These are phyloP conservation scores for Wallacemonas sp. DNA, from an alignment of 208 protist species.

Conservation along the genomic window DNA sequence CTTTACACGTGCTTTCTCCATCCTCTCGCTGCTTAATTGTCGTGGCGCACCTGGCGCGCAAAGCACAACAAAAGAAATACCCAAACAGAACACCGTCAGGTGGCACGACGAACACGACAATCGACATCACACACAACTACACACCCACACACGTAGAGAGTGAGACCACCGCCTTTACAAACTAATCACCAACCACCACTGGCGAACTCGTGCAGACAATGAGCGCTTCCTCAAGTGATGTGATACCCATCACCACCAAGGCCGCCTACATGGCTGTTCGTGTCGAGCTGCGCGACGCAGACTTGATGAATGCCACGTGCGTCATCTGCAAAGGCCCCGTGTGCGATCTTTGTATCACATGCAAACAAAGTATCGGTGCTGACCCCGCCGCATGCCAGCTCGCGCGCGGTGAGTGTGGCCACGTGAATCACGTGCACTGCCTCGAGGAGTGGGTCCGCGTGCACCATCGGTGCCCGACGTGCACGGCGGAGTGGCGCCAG, in stretches of 20 bases:
- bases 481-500: constrained; percentile 16
- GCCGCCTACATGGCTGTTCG: constrained; percentile 22
- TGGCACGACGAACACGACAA: no score
- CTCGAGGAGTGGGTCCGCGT: constrained; percentile 28
- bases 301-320: constrained; percentile 23
- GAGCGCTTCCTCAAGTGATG: neutral
- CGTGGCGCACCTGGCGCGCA: no score
- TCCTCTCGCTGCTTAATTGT: no score
- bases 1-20: no score
- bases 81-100: no score
- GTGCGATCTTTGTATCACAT: constrained; percentile 21
- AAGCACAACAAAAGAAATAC: no score
- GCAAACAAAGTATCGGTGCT: neutral
- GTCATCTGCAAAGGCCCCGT: constrained; percentile 24
- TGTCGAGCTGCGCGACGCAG: constrained; percentile 15
- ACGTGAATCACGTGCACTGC: constrained; percentile 57
- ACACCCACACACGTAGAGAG: no score
- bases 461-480: constrained; percentile 23
- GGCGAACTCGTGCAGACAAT: no score
- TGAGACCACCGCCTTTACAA: no score
- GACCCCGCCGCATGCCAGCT: constrained; percentile 1
- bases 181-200: neutral
- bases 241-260: constrained; percentile 34
- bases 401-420: constrained; percentile 31
- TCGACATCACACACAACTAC: no score